These are phyloP conservation scores for Neurospora sp. DNA, from an alignment of 495 filamentous ascomycete genomes.

Conservation along the genomic window DNA sequence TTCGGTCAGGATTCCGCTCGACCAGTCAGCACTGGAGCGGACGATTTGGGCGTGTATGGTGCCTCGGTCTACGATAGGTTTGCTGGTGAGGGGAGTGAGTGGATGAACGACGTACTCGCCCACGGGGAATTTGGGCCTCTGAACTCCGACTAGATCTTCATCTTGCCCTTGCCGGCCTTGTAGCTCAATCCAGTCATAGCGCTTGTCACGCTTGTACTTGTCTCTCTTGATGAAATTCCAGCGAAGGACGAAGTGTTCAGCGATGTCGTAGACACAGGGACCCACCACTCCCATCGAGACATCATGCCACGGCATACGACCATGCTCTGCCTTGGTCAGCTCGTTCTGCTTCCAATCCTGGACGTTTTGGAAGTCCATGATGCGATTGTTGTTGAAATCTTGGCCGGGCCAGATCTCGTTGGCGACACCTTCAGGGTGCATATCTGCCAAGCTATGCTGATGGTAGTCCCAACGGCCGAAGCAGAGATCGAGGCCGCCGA, in stretches of 20 bases:
- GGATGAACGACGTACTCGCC: slow-evolving; percentile 84
- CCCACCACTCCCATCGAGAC: slow-evolving; percentile 84
- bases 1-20: slow-evolving; percentile 82
- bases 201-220: slow-evolving; percentile 82
- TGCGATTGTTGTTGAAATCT: slow-evolving; percentile 90
- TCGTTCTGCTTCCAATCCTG: slow-evolving; percentile 88
- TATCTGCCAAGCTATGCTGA: slow-evolving; percentile 78
- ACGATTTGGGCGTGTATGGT: slow-evolving; percentile 75
- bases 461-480: slow-evolving; percentile 88
- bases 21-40: slow-evolving; percentile 85
- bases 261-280: slow-evolving; percentile 86
- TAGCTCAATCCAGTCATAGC: slow-evolving; percentile 75
- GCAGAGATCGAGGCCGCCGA: slow-evolving; percentile 90
- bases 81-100: slow-evolving; percentile 46
- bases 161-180: slow-evolving; percentile 69
- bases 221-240: slow-evolving; percentile 98
- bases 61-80: slow-evolving; percentile 43
- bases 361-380: slow-evolving; percentile 92
- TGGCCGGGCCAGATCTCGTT: slow-evolving; percentile 91
- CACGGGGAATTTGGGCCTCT: slow-evolving; percentile 73
- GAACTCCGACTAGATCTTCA: slow-evolving; percentile 79
- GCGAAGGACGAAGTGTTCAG: slow-evolving; percentile 87
- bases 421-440: slow-evolving; percentile 72
- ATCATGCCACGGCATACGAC: slow-evolving; percentile 97
- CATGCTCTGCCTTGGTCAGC: slow-evolving; percentile 83